Evolutionary conservation across 2,329 filamentous ascomycete genomes (phyloP).

Genomic region (Verticillium dahliae): DNA sequence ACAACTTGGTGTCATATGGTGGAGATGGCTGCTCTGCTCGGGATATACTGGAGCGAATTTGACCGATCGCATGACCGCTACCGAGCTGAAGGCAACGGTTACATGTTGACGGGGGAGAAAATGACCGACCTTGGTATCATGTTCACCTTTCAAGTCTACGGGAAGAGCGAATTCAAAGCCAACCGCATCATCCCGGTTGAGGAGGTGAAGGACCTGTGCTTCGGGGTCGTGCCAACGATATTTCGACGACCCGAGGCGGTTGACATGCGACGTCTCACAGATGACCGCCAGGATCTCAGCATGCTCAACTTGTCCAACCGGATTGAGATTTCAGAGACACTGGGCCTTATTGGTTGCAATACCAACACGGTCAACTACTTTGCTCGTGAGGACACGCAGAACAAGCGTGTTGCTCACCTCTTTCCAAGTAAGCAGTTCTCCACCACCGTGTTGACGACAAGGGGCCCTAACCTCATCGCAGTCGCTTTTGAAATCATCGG

Average conservation of each 20-base stretch:
- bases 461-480: slow-evolving; percentile 14
- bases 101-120: slow-evolving; percentile 39
- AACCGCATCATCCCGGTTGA: slow-evolving; percentile 48
- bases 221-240: slow-evolving; percentile 49
- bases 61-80: slow-evolving; percentile 43
- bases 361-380: slow-evolving; percentile 42
- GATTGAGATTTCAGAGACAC: slow-evolving; percentile 44
- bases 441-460: neutral
- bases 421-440: slow-evolving; percentile 35
- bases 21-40: slow-evolving; percentile 46
- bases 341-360: slow-evolving; percentile 47
- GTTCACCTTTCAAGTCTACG: slow-evolving; percentile 46
- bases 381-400: slow-evolving; percentile 18
- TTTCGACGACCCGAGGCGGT: slow-evolving; percentile 28
- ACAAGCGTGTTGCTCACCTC: slow-evolving; percentile 35
- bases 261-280: slow-evolving; percentile 32
- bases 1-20: slow-evolving; percentile 50
- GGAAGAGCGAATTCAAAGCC: slow-evolving; percentile 37
- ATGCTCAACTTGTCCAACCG: slow-evolving; percentile 40
- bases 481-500: slow-evolving; percentile 52
- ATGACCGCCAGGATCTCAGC: slow-evolving; percentile 33
- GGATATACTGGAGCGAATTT: slow-evolving; percentile 54
- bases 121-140: slow-evolving; percentile 44
- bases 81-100: slow-evolving; percentile 50
- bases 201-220: slow-evolving; percentile 47